Evolutionary conservation across 176 grass and related monocot species (phyloP), one percentile per base, ranked within the genome.

Genomic region (Raddia distichophylla): DNA sequence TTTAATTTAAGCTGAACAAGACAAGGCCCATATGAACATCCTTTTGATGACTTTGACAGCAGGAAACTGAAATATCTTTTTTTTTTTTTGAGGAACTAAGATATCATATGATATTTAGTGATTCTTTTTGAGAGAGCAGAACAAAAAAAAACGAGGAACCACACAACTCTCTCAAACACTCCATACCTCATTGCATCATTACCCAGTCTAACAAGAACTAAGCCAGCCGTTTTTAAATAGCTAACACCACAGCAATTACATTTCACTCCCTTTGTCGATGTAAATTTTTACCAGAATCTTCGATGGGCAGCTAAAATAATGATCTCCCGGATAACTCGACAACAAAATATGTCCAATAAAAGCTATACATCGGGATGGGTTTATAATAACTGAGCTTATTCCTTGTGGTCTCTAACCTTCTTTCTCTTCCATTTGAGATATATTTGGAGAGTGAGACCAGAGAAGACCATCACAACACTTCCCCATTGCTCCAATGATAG

Each of bases 371-470:
- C 6, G 33, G 65, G 72, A 52, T 43, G 17, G 56, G 50, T 57
- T 76, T 15, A 34, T 19, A 74, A 78, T 17, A 65, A 80, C 77
- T 19, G 1, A 76, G 58, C 35, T 85, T 72, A 82, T 66, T 87
- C 79, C 80, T 86, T 87, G 78, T 80, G 89, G 37, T 77, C 83
- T 60, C 83, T 85, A 44, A 45, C 52, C 83, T 94, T 94, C 86
- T 94, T 89, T 87, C 67, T 90, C 84, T 91, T 94, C 90, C 90
- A 94, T 50, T 94, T 94, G 82, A 94, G 93, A 82, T 64, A 84
- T 42, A 94, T 94, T 85, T 94, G 93, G 52, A 92, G 81, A 85
- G 93, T 90, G 56, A 92, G 88, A 12, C 88, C 88, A 78, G 79
- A 73, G 54, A 90, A 90, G 33, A 90, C 88, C 78, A 90, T 77